phyloP scores from a whole-genome alignment of 1,139 yeast species.

The Dujonia santamariae region DNA sequence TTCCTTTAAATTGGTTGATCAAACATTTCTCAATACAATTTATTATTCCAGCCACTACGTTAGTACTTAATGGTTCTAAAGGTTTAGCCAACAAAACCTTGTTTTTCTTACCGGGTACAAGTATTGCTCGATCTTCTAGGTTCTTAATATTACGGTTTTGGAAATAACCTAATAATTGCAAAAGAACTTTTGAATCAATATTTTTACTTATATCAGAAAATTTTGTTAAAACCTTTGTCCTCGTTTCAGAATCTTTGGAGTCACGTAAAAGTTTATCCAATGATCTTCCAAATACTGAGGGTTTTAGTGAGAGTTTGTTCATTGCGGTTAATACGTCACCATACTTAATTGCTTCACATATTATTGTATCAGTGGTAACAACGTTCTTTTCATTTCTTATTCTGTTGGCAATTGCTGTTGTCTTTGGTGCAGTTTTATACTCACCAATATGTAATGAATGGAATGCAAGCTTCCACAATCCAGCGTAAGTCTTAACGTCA shows the following conservation, averaged over 20 bases:
- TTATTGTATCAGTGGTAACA: slow-evolving; percentile 9
- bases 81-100: slow-evolving; percentile 6
- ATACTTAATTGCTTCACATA: slow-evolving; percentile 10
- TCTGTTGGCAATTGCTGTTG: slow-evolving; percentile 8
- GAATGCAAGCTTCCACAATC: slow-evolving; percentile 12
- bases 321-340: slow-evolving; percentile 6
- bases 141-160: slow-evolving; percentile 6
- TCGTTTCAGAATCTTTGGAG: slow-evolving; percentile 5
- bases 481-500: slow-evolving; percentile 11
- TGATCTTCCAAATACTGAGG: slow-evolving; percentile 11
- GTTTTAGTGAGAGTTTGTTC: slow-evolving; percentile 5
- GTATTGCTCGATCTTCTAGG: slow-evolving; percentile 6
- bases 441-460: slow-evolving; percentile 14
- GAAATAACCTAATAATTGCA: slow-evolving; percentile 12
- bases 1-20: background rate
- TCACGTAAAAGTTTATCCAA: slow-evolving; percentile 10
- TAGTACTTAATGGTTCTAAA: slow-evolving; percentile 1
- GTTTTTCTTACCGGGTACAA: slow-evolving; percentile 6
- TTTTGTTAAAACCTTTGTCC: slow-evolving; percentile 1
- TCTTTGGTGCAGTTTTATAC: slow-evolving; percentile 6
- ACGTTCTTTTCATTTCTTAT: slow-evolving; percentile 11
- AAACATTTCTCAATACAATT: background rate
- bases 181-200: slow-evolving; percentile 10
- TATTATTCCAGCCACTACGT: slow-evolving; percentile 1
- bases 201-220: slow-evolving; percentile 5